Evolutionary conservation across 2,329 filamentous ascomycete genomes (phyloP).

Genomic region (Botrytis sinoallii): DNA sequence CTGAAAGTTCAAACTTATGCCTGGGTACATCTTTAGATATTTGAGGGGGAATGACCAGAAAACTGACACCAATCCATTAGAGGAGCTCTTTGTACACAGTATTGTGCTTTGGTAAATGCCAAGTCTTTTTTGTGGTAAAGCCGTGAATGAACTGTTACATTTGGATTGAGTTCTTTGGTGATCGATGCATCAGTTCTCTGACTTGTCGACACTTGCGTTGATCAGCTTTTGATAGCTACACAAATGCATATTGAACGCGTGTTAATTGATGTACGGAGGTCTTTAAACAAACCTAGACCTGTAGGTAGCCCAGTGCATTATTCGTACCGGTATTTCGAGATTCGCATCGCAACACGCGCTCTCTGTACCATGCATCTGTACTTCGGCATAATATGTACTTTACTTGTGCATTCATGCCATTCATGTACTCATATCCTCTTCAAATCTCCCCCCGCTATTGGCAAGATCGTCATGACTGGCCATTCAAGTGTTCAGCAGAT

Average conservation of each 20-base stretch:
- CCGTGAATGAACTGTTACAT: not conserved
- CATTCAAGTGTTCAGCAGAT: not conserved
- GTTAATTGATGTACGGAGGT: slow-evolving; percentile 2
- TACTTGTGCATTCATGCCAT: slow-evolving; percentile 1
- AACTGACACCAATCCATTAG: not conserved
- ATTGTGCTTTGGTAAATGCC: not conserved
- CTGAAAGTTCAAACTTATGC: not conserved
- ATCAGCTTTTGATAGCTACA: slow-evolving; percentile 2
- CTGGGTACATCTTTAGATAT: not conserved
- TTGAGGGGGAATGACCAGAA: not conserved
- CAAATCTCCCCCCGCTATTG: not conserved
- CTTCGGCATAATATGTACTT: not conserved
- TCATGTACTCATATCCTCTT: not conserved
- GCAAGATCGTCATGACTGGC: not conserved
- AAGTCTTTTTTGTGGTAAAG: not conserved
- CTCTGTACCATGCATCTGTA: slow-evolving; percentile 3
- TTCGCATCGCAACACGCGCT: not conserved
- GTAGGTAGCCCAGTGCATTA: slow-evolving; percentile 11
- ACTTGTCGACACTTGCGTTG: slow-evolving; percentile 2
- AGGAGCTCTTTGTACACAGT: not conserved
- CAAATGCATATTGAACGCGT: slow-evolving; percentile 15
- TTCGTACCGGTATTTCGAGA: slow-evolving; percentile 11
- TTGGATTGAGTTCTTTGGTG: not conserved
- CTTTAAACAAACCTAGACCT: not conserved
- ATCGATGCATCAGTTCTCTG: slow-evolving; percentile 5